Evolutionary conservation across 2,329 filamentous ascomycete species (phyloP), one percentile per base, ranked within the genome.

Genomic region (Xylaria sp.): DNA sequence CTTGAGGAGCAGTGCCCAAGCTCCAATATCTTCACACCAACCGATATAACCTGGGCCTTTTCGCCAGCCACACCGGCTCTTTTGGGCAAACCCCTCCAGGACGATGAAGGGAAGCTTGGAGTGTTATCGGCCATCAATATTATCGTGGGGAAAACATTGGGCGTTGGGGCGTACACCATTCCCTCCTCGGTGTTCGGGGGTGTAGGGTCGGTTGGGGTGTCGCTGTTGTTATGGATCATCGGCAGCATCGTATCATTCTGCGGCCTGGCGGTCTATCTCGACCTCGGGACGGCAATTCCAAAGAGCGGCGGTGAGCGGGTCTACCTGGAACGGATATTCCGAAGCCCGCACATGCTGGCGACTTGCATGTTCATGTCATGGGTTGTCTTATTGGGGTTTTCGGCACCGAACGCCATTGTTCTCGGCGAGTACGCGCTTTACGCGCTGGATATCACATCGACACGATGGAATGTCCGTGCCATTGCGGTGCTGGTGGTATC

Each of bases 171-270:
- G 20, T 85, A 83, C 62, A 81, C 81, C 0, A 81, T 82, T 1
- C 82, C 82, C 1, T 78, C 78, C 1, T 79, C 80, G n/a, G 80
- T 85, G 44, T 81, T 82, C 53, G 73, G 75, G 7, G 76, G 78
- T 1, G 77, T 80, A 1, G 81, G 81, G 0, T 82, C 76, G 7
- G 81, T 84, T 3, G 82, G 82, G 2, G 75, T 82, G 41, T 73
- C 76, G 7, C 67, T 85, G 13, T 71, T 81, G 42, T 67, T 85
- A 18, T 85, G 82, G 82, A 73, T 82, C 1, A 67, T 83, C 8
- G 81, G 79, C 26, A 72, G 70, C 21, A 56, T 76, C 9, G 74
- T 79, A 37, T 75, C 75, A 1, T 74, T 74, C 48, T 75, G 75
- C 42, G 77, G 77, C 18, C 70, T 78, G 9, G 70, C 73, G 11